Base-by-base conservation (phyloP, 2,329 filamentous ascomycete species). In the Alternaria ventricosa region DNA sequence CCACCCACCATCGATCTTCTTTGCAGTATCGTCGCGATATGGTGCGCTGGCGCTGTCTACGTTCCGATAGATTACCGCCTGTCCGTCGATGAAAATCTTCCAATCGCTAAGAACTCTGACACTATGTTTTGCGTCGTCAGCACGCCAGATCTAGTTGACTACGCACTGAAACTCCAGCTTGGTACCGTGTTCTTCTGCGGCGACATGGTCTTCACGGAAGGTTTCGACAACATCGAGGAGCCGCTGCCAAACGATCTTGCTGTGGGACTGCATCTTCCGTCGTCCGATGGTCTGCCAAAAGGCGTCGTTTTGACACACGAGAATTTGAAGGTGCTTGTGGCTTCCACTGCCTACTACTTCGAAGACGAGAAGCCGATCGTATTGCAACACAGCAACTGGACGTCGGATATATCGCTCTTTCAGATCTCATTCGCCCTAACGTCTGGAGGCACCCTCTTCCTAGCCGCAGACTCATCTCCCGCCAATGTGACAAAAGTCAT, bases 181-280 rank as follows among this genome's bases (percentile, higher is more conserved):
- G 13, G 12, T 13, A 23, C 12, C 15, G 20, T 44, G 8, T 47
- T 57, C 18, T 46, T 27, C 41, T 57, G 55, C 12, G 27, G 23
- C 44, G 55, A 55, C n/a, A 55, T 55, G 51, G 15, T 18, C 9
- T 25, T 41, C 13, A 27, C 25, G 18, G 8, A 28, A 20, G 36
- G 28, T 30, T 25, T 60, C 50, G 27, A 20, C 25, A 9, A 49
- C 18, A 18, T 55, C 54, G 55, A 67, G 57, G 7, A 69, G 18
- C 45, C 60, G 54, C 5, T 57, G 57, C 10, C 64, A 55, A 18
- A 65, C 59, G 27, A 67, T 63, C 18, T 66, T 66, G 36, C 67
- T 50, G 54, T 46, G 25, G 50, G 51, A 60, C 10, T 68, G 13
- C 33, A 55, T 18, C 22, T 25, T 23, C 51, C 22, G 6, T 41